Conservation (phyloP, 192 early-diverging fungal species). For the Backusella westeae region DNA sequence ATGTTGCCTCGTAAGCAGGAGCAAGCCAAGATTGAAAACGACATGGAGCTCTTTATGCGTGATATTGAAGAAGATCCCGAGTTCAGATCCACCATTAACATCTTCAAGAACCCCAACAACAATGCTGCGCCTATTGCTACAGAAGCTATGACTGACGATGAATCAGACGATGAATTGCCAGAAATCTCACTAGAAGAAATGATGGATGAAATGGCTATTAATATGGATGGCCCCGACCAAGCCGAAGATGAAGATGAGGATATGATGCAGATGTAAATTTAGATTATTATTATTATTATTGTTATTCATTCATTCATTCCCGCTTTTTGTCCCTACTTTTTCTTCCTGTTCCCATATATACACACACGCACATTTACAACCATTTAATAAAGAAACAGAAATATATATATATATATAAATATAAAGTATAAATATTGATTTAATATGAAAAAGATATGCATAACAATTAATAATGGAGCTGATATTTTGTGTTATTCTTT, state of each 20-base stretch:
- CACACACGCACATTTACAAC: not conserved
- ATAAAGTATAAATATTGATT: not conserved
- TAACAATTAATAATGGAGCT: not conserved
- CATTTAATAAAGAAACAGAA: not conserved
- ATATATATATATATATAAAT: not conserved
- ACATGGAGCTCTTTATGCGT: conserved; percentile 95
- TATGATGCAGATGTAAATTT: conserved; percentile 30
- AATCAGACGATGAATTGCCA: conserved; percentile 75
- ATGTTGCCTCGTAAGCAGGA: conserved; percentile 75
- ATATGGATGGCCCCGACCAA: conserved; percentile 56
- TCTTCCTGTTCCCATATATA: not conserved
- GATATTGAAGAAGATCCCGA: conserved; percentile 99
- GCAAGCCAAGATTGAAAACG: conserved; percentile 72
- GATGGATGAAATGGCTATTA: conserved; percentile 83
- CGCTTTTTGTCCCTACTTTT: not conserved
- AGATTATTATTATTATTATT: not conserved
- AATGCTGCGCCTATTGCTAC: conserved; percentile 18
- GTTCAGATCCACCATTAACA: conserved; percentile 89
- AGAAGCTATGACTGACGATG: conserved; percentile 43
- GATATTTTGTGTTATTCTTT: not conserved
- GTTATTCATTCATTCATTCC: not conserved
- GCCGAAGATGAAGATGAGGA: conserved; percentile 34
- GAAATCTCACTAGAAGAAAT: conserved; percentile 92
- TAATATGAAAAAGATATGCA: not conserved
- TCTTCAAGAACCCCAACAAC: conserved; percentile 71